Conservation (phyloP, 176 grass and related monocot species). For the Oryza punctata region DNA sequence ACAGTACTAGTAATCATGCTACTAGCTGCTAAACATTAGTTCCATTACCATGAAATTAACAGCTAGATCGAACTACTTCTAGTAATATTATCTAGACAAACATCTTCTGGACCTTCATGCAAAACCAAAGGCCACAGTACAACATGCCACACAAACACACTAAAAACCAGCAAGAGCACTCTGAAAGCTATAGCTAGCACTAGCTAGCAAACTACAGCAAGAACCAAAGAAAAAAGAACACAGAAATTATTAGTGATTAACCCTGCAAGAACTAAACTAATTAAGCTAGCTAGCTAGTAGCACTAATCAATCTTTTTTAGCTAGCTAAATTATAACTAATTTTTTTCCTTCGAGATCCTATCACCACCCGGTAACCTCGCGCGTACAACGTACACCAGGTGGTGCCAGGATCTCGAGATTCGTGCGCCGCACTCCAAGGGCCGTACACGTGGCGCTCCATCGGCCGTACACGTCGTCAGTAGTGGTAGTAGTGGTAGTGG, state of each 20-base stretch:
- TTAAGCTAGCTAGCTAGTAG: not conserved
- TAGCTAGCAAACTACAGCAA: not conserved
- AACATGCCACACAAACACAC: slow-evolving; percentile 7
- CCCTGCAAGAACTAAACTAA: not conserved
- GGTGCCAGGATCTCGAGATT: slow-evolving; percentile 78
- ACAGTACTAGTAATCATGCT: not conserved
- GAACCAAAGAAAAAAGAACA: slow-evolving; percentile 3
- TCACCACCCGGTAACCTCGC: slow-evolving; percentile 63
- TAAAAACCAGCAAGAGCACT: not conserved
- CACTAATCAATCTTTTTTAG: slow-evolving; percentile 8
- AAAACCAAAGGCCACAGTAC: slow-evolving; percentile 47
- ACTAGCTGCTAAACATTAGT: not conserved
- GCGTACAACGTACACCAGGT: slow-evolving; percentile 45
- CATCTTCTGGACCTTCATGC: slow-evolving; percentile 25
- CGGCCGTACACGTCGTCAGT: too few relatives aligned
- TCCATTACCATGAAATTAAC: not conserved
- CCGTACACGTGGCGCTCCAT: not conserved
- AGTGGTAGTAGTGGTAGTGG: slow-evolving; percentile 44
- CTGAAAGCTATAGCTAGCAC: not conserved
- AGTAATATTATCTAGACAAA: not conserved
- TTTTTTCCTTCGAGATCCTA: slow-evolving; percentile 66
- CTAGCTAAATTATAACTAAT: not conserved
- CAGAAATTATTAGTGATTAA: not conserved
- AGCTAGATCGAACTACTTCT: not conserved
- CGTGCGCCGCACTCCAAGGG: not conserved